Conservation (phyloP, 139 green algal genomes). For the Gonium pectorale region DNA sequence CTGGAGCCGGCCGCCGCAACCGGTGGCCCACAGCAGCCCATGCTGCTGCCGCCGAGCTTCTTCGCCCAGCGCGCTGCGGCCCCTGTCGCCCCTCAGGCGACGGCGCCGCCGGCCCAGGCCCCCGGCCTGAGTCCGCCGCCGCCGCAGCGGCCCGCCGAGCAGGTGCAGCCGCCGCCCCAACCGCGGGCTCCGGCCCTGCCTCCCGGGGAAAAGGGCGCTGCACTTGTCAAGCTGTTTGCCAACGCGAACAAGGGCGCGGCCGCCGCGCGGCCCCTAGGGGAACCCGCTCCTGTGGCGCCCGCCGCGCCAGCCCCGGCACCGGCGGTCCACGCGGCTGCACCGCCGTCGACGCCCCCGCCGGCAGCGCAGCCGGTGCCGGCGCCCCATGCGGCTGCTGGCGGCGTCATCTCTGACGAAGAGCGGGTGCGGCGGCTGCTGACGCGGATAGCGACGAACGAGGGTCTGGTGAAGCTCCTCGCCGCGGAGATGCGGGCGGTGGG, state of each 20-base stretch:
- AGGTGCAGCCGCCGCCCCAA: not conserved
- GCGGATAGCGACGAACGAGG: constrained; percentile 30
- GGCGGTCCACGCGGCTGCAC: not conserved
- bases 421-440: constrained; percentile 24
- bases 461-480: constrained; percentile 13
- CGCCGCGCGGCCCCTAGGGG: not conserved
- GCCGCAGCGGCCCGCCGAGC: not conserved
- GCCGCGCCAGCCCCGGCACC: not conserved
- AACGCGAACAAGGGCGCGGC: constrained; percentile 12
- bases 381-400: not conserved
- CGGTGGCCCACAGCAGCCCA: too few relatives aligned
- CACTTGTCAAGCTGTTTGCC: constrained; percentile 35
- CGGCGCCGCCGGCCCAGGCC: too few relatives aligned
- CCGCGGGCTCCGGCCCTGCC: too few relatives aligned
- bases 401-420: constrained; percentile 9
- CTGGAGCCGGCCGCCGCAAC: too few relatives aligned
- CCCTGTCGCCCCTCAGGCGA: too few relatives aligned
- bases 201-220: not conserved
- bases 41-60: constrained; percentile 28
- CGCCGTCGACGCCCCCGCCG: not conserved
- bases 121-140: not conserved
- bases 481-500: constrained; percentile 34
- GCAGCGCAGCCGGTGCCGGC: not conserved
- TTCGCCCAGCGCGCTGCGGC: constrained; percentile 16
- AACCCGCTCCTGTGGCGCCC: not conserved